phyloP scores from a whole-genome alignment of 2,329 filamentous ascomycete genomes.

The Hortaea werneckii region DNA sequence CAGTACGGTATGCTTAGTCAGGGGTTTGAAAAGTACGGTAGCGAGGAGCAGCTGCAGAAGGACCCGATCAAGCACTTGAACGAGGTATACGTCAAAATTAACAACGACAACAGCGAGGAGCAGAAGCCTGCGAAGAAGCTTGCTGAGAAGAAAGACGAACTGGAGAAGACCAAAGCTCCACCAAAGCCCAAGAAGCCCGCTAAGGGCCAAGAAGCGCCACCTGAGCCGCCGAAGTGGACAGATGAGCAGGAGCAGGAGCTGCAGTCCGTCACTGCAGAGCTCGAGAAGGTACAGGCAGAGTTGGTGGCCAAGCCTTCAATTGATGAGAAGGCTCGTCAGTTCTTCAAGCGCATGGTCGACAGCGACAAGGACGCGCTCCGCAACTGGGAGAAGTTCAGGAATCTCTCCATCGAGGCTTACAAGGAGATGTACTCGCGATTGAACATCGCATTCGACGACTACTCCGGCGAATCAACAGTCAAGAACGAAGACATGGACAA shows the following conservation, averaged over 20 bases:
- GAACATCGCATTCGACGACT: constrained; percentile 56
- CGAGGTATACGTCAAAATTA: constrained; percentile 71
- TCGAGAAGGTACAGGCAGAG: constrained; percentile 37
- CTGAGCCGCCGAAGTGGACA: constrained; percentile 23
- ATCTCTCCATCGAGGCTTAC: constrained; percentile 55
- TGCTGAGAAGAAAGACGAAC: constrained; percentile 32
- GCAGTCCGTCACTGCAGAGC: constrained; percentile 37
- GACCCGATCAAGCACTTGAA: constrained; percentile 77
- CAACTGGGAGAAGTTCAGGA: constrained; percentile 54
- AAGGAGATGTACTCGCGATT: constrained; percentile 53
- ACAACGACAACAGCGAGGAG: constrained; percentile 51
- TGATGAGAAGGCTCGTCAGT: constrained; percentile 64
- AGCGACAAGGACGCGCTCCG: constrained; percentile 48
- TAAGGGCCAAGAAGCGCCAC: constrained; percentile 36
- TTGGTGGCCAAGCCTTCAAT: constrained; percentile 45
- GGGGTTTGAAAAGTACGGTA: constrained; percentile 65
- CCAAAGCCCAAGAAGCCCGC: constrained; percentile 30
- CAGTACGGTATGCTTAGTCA: constrained; percentile 63
- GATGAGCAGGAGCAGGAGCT: constrained; percentile 40
- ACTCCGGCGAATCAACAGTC: constrained; percentile 60
- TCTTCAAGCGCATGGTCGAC: constrained; percentile 60
- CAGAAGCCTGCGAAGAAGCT: constrained; percentile 52
- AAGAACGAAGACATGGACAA: constrained; percentile 51
- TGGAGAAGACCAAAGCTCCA: constrained; percentile 30
- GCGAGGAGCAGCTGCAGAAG: constrained; percentile 56